Base-by-base conservation (phyloP, 1,284 basidiomycete species). In the Cryptococcus hybrid region DNA sequence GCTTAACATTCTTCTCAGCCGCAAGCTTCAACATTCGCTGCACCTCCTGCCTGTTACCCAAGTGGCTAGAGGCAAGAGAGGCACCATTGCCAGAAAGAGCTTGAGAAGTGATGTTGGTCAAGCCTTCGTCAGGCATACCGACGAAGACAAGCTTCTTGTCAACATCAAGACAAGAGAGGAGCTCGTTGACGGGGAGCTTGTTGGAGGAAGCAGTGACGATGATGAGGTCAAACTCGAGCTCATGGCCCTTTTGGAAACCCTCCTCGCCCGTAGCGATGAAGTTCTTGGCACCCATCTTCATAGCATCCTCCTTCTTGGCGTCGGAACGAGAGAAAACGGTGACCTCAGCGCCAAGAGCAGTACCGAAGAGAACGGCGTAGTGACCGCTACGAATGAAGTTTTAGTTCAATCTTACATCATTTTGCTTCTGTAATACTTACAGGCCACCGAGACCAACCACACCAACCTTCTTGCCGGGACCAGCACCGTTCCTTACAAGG, bases 401-500 rank as follows among this genome's bases (percentile, higher is more conserved):
- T 42, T 34, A 24, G 11, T 43, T n/a, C n/a, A 50, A 24, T n/a
- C 30, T 37, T 8, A 45, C 9, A 11, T 38, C 37, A 52, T 24
- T 52, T n/a, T 40, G 3, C 30, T 30, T 30, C 30, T 4, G 30
- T 30, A 42, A 40, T n/a, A 64, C 68, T 65, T 43, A 70, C 67
- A 76, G 62, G 56, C 85, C 86, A 51, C 85, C 85, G 40, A 86
- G 82, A 24, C 87, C 86, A 59, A 86, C 78, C 51, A 89, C 78
- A 47, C 85, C 87, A 54, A 88, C 85, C 59, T 82, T 83, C 79
- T 85, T 86, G 18, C 86, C 86, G 1, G 85, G 82, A 0, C 85
- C 86, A 15, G 81, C 81, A 35, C 85, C 84, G 72, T 86, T 83
- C 50, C 83, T 78, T 54, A 82, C 79, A 12, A 89, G 3, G 87